phyloP scores from a whole-genome alignment of 768 basidiomycete genomes.

The Amanita thiersii region DNA sequence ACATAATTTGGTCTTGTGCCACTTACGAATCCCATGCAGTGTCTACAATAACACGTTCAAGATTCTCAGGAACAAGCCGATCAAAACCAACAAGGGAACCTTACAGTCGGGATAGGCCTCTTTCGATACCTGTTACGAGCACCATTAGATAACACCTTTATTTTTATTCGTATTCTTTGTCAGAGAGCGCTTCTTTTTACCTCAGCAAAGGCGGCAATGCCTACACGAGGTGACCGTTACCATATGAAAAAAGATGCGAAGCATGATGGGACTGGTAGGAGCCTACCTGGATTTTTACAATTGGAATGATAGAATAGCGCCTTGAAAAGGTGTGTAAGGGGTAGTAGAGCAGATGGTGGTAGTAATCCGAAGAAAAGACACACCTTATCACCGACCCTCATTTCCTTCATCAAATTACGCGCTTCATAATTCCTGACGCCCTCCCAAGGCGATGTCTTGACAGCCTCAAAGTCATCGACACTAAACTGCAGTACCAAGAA shows the following conservation, averaged over 20 bases:
- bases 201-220: conserved; percentile 78
- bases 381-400: conserved; percentile 71
- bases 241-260: conserved; percentile 3
- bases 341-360: background rate
- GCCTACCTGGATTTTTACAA: conserved; percentile 68
- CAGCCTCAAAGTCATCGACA: conserved; percentile 76
- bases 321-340: conserved; percentile 24
- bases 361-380: conserved; percentile 8
- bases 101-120: conserved; percentile 88
- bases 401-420: conserved; percentile 75
- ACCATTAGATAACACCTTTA: conserved; percentile 8
- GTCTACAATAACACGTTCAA: conserved; percentile 33
- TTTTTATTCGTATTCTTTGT: conserved; percentile 1
- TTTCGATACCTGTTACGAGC: conserved; percentile 50
- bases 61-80: background rate
- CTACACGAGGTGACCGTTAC: conserved; percentile 29
- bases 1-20: background rate
- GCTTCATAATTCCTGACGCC: conserved; percentile 85
- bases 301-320: conserved; percentile 86
- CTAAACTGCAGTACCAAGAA: conserved; percentile 49
- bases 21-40: conserved; percentile 85
- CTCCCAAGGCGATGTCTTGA: conserved; percentile 72
- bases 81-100: conserved; percentile 18
- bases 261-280: conserved; percentile 4
- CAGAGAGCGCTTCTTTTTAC: too few relatives aligned